These are phyloP conservation scores for Purpureocillium lavendulum DNA, from an alignment of 2,329 filamentous ascomycete species.

Conservation along the genomic window DNA sequence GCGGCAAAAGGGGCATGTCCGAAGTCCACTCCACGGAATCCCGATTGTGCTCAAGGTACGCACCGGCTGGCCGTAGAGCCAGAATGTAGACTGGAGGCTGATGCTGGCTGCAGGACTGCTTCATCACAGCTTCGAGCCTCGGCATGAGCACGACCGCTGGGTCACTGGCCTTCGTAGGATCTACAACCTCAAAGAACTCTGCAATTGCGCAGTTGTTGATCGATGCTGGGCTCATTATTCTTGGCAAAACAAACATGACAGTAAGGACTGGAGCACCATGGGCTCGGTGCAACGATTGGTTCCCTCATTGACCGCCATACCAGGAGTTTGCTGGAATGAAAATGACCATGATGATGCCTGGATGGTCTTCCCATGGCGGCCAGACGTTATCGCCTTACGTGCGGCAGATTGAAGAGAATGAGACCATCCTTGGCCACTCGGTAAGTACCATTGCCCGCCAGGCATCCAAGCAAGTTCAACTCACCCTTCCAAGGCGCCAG, in stretches of 20 bases:
- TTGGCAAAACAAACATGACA: constrained; percentile 13
- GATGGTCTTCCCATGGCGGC: constrained; percentile 10
- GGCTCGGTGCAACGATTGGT: background rate
- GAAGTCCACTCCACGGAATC: constrained; percentile 14
- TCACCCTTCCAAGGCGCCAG: constrained; percentile 13
- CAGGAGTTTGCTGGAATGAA: constrained; percentile 13
- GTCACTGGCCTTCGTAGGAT: constrained; percentile 8
- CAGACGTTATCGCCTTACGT: constrained; percentile 20
- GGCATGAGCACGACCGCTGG: constrained; percentile 13
- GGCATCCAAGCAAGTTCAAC: no score
- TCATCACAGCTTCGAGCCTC: constrained; percentile 8
- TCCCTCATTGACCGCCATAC: background rate
- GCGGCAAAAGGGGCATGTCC: constrained; percentile 8
- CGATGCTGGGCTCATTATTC: constrained; percentile 12
- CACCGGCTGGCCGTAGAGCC: no score
- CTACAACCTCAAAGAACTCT: constrained; percentile 6
- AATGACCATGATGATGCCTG: constrained; percentile 8
- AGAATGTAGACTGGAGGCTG: no score
- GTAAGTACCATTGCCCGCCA: constrained; percentile 6
- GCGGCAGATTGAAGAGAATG: constrained; percentile 9
- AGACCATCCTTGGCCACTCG: constrained; percentile 5
- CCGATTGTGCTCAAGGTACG: constrained; percentile 15
- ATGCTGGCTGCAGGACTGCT: constrained; percentile 4
- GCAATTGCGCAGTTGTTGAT: constrained; percentile 8
- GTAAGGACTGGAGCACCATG: background rate